Evolutionary conservation across 257 asterid genomes (phyloP), one percentile per base, ranked within the genome.

Genomic region (Leonotis leonurus): DNA sequence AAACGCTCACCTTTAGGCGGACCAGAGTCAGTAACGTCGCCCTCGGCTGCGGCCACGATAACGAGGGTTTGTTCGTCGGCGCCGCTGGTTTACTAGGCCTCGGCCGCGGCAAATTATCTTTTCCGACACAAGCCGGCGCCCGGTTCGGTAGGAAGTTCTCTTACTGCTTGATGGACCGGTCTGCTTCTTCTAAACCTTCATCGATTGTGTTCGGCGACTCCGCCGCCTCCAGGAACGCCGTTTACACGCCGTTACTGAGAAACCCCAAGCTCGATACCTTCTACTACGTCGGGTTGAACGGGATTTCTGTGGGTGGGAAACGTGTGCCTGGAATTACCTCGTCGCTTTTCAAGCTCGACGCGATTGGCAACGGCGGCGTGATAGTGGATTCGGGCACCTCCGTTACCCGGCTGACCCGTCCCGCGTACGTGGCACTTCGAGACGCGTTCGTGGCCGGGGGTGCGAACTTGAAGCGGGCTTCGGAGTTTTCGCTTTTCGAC

Each of bases 351-450:
- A 78, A 79, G 69, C 44, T 91, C 2, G 90, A 86, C 50, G 41
- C 58, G 1, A 64, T 68, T 0, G 98, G 98, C 8, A 74, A 56
- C 50, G 96, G 98, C 2, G 95, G 96, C 0, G 90, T 88, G 24
- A 91, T 88, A 0, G 79, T 91, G 26, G 98, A 91, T 27, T 86
- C 98, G 20, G 98, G 98, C 3, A 91, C 98, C 0, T 83, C 96
- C 2, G 92, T 88, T 12, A 91, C 98, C 51, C 73, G 95, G 13
- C 60, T 91, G 77, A 81, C 83, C 49, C 75, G 84, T 57, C 86
- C 90, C 57, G 98, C 95, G 0, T 91, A 91, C 67, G 55, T 71
- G 0, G 93, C 95, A 0, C 10, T 91, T 60, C 53, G 98, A 59
- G 83, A 86, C 39, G 88, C 98, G 1, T 91, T 88, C 70, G 49